Evolutionary conservation across 179 eudicot species (phyloP).

Genomic region (Corrigiola litoralis): DNA sequence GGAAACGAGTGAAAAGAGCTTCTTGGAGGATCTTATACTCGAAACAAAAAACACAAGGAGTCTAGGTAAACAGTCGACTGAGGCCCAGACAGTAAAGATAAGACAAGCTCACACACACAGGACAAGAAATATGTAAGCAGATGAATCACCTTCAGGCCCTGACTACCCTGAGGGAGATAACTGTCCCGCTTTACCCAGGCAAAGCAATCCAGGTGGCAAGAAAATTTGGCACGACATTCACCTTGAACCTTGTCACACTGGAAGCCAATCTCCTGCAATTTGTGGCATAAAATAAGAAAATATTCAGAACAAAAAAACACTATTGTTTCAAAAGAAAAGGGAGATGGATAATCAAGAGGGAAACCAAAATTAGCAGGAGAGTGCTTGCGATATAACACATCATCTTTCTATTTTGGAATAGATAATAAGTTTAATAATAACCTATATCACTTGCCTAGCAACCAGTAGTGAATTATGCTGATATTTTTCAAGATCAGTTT

Average conservation of each 20-base stretch:
- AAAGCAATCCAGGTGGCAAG: constrained; percentile 98
- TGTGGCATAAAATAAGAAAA: constrained; percentile 5
- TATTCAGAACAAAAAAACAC: neutral
- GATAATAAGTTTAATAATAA: neutral
- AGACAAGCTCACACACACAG: too few species aligned
- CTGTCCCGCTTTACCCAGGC: constrained; percentile 99
- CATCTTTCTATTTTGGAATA: neutral
- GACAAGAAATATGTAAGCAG: too few species aligned
- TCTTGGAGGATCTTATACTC: too few species aligned
- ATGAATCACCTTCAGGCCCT: constrained; percentile 77
- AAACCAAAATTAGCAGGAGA: neutral
- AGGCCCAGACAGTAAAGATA: too few species aligned
- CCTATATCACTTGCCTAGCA: neutral
- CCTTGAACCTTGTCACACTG: constrained; percentile 92
- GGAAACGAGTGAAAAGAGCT: neutral
- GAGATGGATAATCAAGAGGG: neutral
- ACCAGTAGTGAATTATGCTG: neutral
- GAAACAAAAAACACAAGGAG: too few species aligned
- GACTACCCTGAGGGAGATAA: constrained; percentile 99
- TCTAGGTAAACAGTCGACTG: too few species aligned
- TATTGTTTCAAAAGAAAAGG: neutral
- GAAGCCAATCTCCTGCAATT: constrained; percentile 81
- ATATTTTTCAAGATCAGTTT: neutral
- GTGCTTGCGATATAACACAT: constrained; percentile 3
- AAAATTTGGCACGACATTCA: constrained; percentile 98